phyloP scores from a whole-genome alignment of 2,329 filamentous ascomycete genomes.

The Geosmithia flava region DNA sequence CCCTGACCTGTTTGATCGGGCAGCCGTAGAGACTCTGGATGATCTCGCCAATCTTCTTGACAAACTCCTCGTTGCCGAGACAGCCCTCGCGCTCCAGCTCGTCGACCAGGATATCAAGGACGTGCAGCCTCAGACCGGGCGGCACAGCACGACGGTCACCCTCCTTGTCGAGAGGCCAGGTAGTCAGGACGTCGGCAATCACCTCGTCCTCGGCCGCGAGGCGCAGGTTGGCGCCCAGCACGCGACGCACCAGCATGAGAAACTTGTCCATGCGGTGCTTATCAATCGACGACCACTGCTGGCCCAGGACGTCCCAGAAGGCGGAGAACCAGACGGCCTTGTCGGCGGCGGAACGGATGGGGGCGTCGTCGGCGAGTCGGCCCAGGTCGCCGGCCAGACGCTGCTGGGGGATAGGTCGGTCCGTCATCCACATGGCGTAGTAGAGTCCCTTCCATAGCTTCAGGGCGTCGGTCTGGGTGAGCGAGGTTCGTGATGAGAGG shows the following conservation, averaged over 20 bases:
- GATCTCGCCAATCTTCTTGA: constrained; percentile 39
- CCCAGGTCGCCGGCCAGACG: constrained; percentile 69
- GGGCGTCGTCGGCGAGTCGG: constrained; percentile 46
- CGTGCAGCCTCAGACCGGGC: constrained; percentile 75
- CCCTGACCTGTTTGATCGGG: constrained; percentile 59
- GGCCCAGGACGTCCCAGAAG: constrained; percentile 60
- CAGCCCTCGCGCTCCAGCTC: constrained; percentile 65
- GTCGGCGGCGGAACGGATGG: constrained; percentile 18
- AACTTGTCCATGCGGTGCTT: constrained; percentile 86
- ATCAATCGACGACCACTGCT: constrained; percentile 64
- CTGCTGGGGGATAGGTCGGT: constrained; percentile 81
- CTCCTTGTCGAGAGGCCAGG: constrained; percentile 19
- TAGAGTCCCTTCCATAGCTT: constrained; percentile 95
- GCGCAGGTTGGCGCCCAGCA: constrained; percentile 58
- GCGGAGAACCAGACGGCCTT: constrained; percentile 40
- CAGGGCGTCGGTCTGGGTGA: constrained; percentile 59
- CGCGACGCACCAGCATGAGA: constrained; percentile 68
- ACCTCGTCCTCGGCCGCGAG: constrained; percentile 19
- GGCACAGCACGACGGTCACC: constrained; percentile 49
- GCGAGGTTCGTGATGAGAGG: constrained; percentile 48
- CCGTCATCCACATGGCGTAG: constrained; percentile 89
- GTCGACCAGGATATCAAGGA: constrained; percentile 84
- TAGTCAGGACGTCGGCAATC: constrained; percentile 12
- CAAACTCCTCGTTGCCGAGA: constrained; percentile 30
- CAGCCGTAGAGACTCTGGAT: constrained; percentile 44